Evolutionary conservation across 768 basidiomycete genomes (phyloP).

Genomic region (Sistotremastrum suecicum): DNA sequence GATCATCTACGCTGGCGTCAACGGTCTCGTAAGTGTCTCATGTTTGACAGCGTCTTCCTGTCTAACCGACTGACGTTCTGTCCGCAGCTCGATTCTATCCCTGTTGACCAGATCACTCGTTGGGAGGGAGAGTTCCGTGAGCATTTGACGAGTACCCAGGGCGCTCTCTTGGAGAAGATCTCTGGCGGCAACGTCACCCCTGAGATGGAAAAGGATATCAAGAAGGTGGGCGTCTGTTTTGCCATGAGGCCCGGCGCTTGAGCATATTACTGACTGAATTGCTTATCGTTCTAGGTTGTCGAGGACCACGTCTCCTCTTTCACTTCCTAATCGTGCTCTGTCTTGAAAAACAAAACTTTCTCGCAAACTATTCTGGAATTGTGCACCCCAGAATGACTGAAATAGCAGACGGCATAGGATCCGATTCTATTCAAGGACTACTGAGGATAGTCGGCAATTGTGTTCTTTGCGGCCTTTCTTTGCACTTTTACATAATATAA

Average conservation of each 20-base stretch:
- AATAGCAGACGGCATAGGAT: no score
- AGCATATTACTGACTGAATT: not conserved
- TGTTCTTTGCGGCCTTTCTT: no score
- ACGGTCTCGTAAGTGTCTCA: slow-evolving; percentile 68
- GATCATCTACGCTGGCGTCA: slow-evolving; percentile 98
- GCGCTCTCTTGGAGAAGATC: slow-evolving; percentile 71
- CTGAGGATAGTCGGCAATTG: no score
- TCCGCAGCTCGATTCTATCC: slow-evolving; percentile 76
- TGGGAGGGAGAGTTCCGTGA: slow-evolving; percentile 91
- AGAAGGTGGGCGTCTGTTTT: slow-evolving; percentile 38
- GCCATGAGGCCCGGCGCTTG: not conserved
- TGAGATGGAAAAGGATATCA: slow-evolving; percentile 87
- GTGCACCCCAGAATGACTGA: no score
- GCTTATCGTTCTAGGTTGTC: slow-evolving; percentile 26
- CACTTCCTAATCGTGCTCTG: slow-evolving; percentile 29
- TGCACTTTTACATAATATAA: no score
- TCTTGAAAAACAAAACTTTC: no score
- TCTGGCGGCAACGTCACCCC: slow-evolving; percentile 69
- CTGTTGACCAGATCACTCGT: slow-evolving; percentile 85
- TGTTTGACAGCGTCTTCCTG: not conserved
- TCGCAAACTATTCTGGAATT: no score
- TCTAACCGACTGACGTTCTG: slow-evolving; percentile 1
- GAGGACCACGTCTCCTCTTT: slow-evolving; percentile 80
- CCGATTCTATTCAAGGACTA: no score
- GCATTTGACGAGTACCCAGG: slow-evolving; percentile 66